These are phyloP conservation scores for Lycium barbarum DNA, from an alignment of 257 asterid genomes.

Conservation along the genomic window DNA sequence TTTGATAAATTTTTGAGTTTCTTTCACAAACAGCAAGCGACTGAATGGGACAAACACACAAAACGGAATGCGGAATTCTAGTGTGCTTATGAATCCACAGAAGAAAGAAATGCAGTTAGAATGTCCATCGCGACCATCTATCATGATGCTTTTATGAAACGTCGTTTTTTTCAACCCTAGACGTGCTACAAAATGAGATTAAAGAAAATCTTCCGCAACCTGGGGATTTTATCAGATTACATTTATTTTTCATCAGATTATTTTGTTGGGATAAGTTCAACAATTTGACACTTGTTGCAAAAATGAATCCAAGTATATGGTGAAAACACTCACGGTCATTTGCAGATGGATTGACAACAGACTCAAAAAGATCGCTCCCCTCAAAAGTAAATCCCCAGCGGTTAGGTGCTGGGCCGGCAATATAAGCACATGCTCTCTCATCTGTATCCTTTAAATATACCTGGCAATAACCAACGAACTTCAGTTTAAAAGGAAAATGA, in stretches of 20 bases:
- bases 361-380: conserved; percentile 79
- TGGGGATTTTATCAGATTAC: neutral
- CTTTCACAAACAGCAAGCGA: neutral
- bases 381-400: conserved; percentile 97
- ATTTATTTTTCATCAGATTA: neutral
- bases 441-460: conserved; percentile 97
- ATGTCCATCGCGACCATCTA: neutral
- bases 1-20: conserved; percentile 4
- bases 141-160: conserved; percentile 19
- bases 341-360: conserved; percentile 47
- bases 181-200: conserved; percentile 1
- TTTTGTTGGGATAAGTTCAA: neutral
- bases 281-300: neutral
- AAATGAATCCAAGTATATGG: conserved; percentile 6
- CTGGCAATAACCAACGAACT: conserved; percentile 52
- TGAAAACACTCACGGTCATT: conserved; percentile 58
- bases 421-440: conserved; percentile 99
- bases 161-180: neutral
- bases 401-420: conserved; percentile 99
- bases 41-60: conserved; percentile 13
- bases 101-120: conserved; percentile 15
- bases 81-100: conserved; percentile 24
- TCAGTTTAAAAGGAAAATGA: conserved; percentile 27
- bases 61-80: neutral
- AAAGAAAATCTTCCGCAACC: neutral